A percentile compares a stretch with the other conserved stretches of the same genome.
Evolutionary conservation across 2,329 filamentous ascomycete genomes (phyloP).

Genomic region (Exserohilum turcica): DNA sequence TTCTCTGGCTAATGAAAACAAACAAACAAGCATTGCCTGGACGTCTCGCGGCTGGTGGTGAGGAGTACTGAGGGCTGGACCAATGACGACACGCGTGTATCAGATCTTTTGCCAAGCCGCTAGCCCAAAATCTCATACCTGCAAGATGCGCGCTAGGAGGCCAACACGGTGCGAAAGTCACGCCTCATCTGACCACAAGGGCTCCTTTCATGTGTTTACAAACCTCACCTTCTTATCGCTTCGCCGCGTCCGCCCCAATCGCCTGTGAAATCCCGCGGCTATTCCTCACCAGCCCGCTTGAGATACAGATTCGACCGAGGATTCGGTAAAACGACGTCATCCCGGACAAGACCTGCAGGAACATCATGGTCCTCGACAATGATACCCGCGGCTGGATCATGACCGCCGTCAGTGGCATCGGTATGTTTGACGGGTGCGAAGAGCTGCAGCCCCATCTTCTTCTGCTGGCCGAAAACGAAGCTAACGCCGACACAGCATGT

Average conservation of each 20-base stretch:
- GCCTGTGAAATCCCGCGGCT: not conserved
- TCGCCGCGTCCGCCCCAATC: not conserved
- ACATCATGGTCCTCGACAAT: conserved; percentile 45
- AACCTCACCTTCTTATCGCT: conserved; percentile 4
- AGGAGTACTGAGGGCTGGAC: not conserved
- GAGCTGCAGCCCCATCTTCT: not conserved
- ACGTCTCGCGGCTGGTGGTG: not conserved
- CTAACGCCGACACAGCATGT: conserved; percentile 41
- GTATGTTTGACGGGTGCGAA: conserved; percentile 48
- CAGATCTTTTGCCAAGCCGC: conserved; percentile 10
- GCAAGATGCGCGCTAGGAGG: conserved; percentile 9
- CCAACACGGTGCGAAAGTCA: conserved; percentile 23
- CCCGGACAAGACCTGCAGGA: conserved; percentile 17
- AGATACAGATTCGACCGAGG: not conserved
- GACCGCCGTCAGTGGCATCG: conserved; percentile 78
- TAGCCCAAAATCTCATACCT: conserved; percentile 6
- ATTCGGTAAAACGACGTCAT: conserved; percentile 28
- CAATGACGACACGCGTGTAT: conserved; percentile 10
- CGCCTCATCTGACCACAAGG: conserved; percentile 14
- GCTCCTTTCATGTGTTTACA: conserved; percentile 9
- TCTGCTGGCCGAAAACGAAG: not conserved
- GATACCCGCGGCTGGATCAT: conserved; percentile 95
- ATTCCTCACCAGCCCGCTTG: not conserved
- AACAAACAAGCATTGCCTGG: not conserved
- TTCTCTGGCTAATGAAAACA: not conserved